These are phyloP conservation scores for Boletus tylopilopsis DNA, from an alignment of 768 basidiomycete species.

Conservation along the genomic window DNA sequence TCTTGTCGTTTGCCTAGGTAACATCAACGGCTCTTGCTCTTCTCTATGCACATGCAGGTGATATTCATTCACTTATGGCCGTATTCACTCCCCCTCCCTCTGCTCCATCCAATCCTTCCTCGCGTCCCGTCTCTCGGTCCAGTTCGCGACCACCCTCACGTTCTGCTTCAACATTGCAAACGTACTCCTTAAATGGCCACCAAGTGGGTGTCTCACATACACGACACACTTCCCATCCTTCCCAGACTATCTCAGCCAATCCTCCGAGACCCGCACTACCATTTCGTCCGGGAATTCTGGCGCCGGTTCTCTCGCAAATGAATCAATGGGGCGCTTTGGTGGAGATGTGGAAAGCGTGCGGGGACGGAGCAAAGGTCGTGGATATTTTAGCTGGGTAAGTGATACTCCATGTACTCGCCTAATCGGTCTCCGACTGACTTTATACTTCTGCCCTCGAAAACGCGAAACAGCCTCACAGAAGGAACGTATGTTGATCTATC, in stretches of 20 bases:
- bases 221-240: constrained; percentile 5
- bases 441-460: background rate
- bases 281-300: constrained; percentile 15
- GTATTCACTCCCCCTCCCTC: constrained; percentile 13
- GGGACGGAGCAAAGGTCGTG: constrained; percentile 21
- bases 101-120: constrained; percentile 5
- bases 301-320: constrained; percentile 17
- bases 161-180: constrained; percentile 13
- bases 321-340: constrained; percentile 23
- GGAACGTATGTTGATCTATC: constrained; percentile 23
- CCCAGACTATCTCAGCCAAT: constrained; percentile 1
- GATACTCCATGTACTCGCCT: background rate
- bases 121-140: constrained; percentile 20
- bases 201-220: constrained; percentile 7
- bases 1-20: constrained; percentile 13
- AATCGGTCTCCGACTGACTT: background rate
- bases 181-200: constrained; percentile 5
- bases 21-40: constrained; percentile 30
- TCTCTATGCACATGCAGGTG: constrained; percentile 24
- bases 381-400: constrained; percentile 26
- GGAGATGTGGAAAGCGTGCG: constrained; percentile 26
- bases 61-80: constrained; percentile 20
- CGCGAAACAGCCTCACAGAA: constrained; percentile 21
- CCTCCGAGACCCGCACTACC: constrained; percentile 7
- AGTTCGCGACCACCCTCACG: constrained; percentile 24